Evolutionary conservation across 2,329 filamentous ascomycete species (phyloP).

Genomic region (Ascochyta fabae): DNA sequence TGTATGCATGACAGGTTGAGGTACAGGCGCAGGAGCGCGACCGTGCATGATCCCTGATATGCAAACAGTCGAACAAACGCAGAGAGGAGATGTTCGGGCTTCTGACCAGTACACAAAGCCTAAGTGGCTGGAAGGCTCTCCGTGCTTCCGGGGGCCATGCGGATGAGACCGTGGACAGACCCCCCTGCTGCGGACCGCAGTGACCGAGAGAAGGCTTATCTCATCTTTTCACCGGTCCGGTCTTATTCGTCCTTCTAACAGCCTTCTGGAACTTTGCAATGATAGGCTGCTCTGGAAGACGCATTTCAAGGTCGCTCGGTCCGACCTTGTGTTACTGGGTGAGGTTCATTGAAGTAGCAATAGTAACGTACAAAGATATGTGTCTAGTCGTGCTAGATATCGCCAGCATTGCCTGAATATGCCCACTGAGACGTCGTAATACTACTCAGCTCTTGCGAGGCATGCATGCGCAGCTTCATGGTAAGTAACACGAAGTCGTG

Average conservation of each 20-base stretch:
- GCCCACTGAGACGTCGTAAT: not conserved
- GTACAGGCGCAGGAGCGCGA: not conserved
- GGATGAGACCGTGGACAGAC: not conserved
- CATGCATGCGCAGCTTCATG: not conserved
- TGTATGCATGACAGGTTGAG: conserved; percentile 4
- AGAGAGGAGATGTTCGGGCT: not conserved
- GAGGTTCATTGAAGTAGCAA: not conserved
- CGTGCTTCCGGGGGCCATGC: not conserved
- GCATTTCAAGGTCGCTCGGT: not conserved
- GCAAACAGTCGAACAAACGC: not conserved
- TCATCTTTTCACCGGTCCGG: conserved; percentile 3
- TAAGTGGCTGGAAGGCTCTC: not conserved
- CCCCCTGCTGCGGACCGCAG: conserved; percentile 12
- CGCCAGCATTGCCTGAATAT: not conserved
- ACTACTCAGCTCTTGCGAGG: not conserved
- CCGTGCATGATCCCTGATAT: not conserved
- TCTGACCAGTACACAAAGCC: not conserved
- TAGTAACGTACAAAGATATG: not conserved
- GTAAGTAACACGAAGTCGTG: not conserved
- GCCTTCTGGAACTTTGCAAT: not conserved
- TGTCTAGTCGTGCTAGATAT: not conserved
- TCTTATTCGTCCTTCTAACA: not conserved
- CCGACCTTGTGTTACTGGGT: not conserved
- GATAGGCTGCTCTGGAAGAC: not conserved
- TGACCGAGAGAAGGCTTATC: conserved; percentile 4